phyloP scores from a whole-genome alignment of 2,329 filamentous ascomycete species.

The Exophiala aquamarina region DNA sequence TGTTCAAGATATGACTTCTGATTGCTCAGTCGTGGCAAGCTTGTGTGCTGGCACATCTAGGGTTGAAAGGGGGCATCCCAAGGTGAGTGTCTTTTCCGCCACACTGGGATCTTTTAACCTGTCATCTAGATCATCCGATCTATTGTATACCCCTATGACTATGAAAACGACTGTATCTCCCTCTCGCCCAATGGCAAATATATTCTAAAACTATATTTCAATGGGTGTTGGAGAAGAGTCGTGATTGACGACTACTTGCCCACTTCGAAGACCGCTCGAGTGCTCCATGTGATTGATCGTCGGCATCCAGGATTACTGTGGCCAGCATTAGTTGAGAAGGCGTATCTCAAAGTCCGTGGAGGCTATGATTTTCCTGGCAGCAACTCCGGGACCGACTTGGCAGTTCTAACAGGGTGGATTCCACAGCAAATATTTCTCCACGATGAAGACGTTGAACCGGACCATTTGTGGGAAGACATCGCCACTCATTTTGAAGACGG shows the following conservation, averaged over 20 bases:
- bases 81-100: constrained; percentile 49
- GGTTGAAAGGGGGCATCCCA: constrained; percentile 65
- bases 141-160: constrained; percentile 74
- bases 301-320: constrained; percentile 79
- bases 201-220: constrained; percentile 89
- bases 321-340: constrained; percentile 93
- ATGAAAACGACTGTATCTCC: constrained; percentile 55
- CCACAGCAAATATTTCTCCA: constrained; percentile 93
- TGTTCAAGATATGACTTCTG: constrained; percentile 91
- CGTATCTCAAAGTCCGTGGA: constrained; percentile 90
- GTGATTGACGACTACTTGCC: constrained; percentile 87
- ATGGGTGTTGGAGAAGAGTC: constrained; percentile 85
- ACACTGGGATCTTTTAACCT: constrained; percentile 14
- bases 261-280: constrained; percentile 69
- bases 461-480: constrained; percentile 75
- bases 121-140: constrained; percentile 64
- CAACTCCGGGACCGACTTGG: constrained; percentile 93
- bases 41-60: constrained; percentile 78
- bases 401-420: constrained; percentile 92
- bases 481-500: constrained; percentile 71
- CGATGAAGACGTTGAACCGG: constrained; percentile 74
- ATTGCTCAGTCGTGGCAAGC: constrained; percentile 96
- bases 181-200: constrained; percentile 84
- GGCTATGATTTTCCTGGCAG: constrained; percentile 98
- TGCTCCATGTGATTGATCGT: constrained; percentile 84